These are phyloP conservation scores for Wickerhamomyces alni DNA, from an alignment of 805 yeast species.

Conservation along the genomic window DNA sequence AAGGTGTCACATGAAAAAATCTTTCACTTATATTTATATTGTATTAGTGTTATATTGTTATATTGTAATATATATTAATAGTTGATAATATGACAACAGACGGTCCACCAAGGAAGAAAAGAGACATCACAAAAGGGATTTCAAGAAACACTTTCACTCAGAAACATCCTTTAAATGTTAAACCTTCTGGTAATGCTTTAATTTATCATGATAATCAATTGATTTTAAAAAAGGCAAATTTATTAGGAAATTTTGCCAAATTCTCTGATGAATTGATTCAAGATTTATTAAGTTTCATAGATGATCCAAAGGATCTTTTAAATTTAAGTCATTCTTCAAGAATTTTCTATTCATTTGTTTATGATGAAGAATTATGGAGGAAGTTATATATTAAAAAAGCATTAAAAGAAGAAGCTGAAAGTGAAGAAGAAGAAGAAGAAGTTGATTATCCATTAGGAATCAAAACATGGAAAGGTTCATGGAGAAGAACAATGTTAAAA, in stretches of 20 bases:
- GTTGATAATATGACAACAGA: constrained; percentile 22
- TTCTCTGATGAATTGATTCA: constrained; percentile 63
- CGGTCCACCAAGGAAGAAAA: constrained; percentile 16
- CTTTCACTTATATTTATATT: too few species aligned
- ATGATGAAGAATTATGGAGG: constrained; percentile 82
- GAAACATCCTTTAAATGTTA: constrained; percentile 67
- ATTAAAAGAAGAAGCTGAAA: constrained; percentile 8
- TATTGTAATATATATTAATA: too few species aligned
- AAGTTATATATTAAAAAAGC: constrained; percentile 37
- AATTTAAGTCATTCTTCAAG: constrained; percentile 56
- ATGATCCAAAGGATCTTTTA: constrained; percentile 41
- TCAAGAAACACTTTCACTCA: constrained; percentile 27
- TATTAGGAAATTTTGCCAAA: constrained; percentile 47
- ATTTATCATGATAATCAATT: constrained; percentile 24
- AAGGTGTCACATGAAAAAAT: background rate
- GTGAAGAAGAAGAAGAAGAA: constrained; percentile 5
- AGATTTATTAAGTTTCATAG: constrained; percentile 44
- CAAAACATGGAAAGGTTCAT: constrained; percentile 65
- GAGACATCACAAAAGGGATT: constrained; percentile 16
- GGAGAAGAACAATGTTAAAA: constrained; percentile 60
- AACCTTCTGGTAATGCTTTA: constrained; percentile 67
- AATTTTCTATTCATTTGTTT: constrained; percentile 62
- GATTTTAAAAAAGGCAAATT: constrained; percentile 14
- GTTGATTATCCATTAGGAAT: constrained; percentile 24
- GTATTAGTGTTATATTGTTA: too few species aligned